These are phyloP conservation scores for Rhizopogon rudus DNA, from an alignment of 768 basidiomycete genomes.

Conservation along the genomic window DNA sequence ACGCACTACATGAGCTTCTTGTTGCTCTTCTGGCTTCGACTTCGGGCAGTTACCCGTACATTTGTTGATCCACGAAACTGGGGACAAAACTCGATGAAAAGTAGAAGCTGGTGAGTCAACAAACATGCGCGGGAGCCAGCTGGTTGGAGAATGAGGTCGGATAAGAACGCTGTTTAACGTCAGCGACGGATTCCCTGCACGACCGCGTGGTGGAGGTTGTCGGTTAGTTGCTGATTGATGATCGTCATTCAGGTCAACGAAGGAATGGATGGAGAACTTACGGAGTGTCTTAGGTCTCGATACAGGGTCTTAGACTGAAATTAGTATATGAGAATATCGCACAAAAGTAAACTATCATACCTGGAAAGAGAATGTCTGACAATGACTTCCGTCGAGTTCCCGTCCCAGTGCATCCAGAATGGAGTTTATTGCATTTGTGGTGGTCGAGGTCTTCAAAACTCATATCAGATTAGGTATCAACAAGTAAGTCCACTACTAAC, in stretches of 20 bases:
- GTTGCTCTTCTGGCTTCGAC: background rate
- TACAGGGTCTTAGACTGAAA: background rate
- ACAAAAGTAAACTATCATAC: background rate
- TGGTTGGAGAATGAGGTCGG: background rate
- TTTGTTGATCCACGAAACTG: slow-evolving; percentile 3
- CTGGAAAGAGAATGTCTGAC: background rate
- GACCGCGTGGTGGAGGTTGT: background rate
- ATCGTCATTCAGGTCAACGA: background rate
- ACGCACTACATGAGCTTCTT: slow-evolving; percentile 21
- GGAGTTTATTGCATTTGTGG: slow-evolving; percentile 17
- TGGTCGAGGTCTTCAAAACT: slow-evolving; percentile 21
- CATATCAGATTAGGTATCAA: background rate
- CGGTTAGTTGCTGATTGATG: background rate
- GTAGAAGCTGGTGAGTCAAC: slow-evolving; percentile 11
- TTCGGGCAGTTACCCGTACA: slow-evolving; percentile 17
- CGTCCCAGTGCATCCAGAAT: background rate
- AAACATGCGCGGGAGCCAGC: slow-evolving; percentile 9
- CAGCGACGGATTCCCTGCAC: background rate
- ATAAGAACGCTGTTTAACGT: background rate
- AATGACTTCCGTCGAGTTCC: background rate
- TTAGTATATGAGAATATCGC: background rate
- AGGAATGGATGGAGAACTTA: background rate
- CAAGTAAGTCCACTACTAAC: slow-evolving; percentile 1
- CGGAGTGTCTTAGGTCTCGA: background rate
- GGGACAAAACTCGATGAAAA: slow-evolving; percentile 16